Evolutionary conservation across 2,329 filamentous ascomycete genomes (phyloP).

Genomic region (Geosmithia putterillii): DNA sequence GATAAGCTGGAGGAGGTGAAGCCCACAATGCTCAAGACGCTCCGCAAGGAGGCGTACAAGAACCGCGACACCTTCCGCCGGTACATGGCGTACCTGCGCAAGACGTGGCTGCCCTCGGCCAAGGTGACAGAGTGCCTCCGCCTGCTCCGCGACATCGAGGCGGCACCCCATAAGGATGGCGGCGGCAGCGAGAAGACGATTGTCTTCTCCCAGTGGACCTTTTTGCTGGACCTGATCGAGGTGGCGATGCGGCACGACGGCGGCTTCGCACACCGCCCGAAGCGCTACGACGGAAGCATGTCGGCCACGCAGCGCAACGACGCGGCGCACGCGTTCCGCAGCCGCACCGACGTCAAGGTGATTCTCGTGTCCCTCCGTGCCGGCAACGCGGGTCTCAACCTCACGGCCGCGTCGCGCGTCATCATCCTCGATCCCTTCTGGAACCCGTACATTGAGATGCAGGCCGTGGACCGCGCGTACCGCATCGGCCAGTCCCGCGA

Average conservation of each 20-base stretch:
- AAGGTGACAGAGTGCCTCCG: constrained; percentile 72
- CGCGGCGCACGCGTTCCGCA: constrained; percentile 54
- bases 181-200: constrained; percentile 50
- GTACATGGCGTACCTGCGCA: constrained; percentile 57
- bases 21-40: constrained; percentile 43
- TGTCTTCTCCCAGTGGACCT: constrained; percentile 70
- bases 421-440: constrained; percentile 90
- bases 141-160: constrained; percentile 55
- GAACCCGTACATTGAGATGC: constrained; percentile 89
- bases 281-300: constrained; percentile 76
- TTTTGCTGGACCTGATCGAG: constrained; percentile 61
- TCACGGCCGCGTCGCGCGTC: constrained; percentile 71
- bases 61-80: constrained; percentile 53
- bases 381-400: constrained; percentile 74
- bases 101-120: constrained; percentile 62
- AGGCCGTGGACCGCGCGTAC: constrained; percentile 82
- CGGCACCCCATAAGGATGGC: constrained; percentile 10
- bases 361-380: constrained; percentile 75
- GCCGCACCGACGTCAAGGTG: constrained; percentile 53
- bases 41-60: constrained; percentile 54
- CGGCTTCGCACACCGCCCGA: constrained; percentile 45
- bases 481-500: constrained; percentile 68
- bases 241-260: constrained; percentile 55
- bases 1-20: constrained; percentile 20
- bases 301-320: constrained; percentile 52